phyloP scores from a whole-genome alignment of 805 yeast species.

The Wickerhamiella azyma region DNA sequence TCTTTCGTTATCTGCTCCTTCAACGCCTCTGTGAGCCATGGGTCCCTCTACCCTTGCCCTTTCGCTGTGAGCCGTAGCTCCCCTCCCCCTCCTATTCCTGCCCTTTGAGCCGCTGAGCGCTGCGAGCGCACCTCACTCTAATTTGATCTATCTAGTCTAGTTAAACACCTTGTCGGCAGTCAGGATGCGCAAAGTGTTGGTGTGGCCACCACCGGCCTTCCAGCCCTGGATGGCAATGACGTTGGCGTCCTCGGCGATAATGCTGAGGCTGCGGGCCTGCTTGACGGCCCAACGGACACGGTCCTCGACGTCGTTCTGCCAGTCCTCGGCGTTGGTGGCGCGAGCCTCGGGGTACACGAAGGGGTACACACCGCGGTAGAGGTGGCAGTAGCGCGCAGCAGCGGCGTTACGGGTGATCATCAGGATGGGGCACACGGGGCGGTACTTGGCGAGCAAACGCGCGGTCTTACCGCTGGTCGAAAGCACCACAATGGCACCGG shows the following conservation, averaged over 20 bases:
- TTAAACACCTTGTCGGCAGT: slow-evolving; percentile 6
- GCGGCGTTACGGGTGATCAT: slow-evolving; percentile 93
- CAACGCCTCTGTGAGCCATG: no score
- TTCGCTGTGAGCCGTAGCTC: no score
- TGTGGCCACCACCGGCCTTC: slow-evolving; percentile 97
- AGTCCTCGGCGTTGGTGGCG: slow-evolving; percentile 46
- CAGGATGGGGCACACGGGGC: slow-evolving; percentile 93
- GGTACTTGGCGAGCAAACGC: slow-evolving; percentile 91
- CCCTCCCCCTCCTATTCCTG: no score
- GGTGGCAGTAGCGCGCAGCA: slow-evolving; percentile 90
- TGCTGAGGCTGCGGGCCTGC: slow-evolving; percentile 76
- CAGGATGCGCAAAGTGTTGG: slow-evolving; percentile 87
- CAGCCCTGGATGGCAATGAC: slow-evolving; percentile 96
- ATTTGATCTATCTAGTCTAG: not conserved
- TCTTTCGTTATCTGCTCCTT: no score
- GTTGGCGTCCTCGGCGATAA: slow-evolving; percentile 74
- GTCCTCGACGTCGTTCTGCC: slow-evolving; percentile 94
- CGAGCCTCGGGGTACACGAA: slow-evolving; percentile 59
- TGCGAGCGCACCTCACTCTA: no score
- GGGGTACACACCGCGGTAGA: slow-evolving; percentile 98
- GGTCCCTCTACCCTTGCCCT: no score
- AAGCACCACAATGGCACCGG: slow-evolving; percentile 91
- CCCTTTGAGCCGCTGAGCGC: no score
- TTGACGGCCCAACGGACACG: slow-evolving; percentile 87
- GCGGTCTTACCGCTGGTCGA: slow-evolving; percentile 94